Evolutionary conservation across 192 early-diverging fungal species (phyloP), one percentile per base, ranked within the genome.

Genomic region (Coemansia sp.): DNA sequence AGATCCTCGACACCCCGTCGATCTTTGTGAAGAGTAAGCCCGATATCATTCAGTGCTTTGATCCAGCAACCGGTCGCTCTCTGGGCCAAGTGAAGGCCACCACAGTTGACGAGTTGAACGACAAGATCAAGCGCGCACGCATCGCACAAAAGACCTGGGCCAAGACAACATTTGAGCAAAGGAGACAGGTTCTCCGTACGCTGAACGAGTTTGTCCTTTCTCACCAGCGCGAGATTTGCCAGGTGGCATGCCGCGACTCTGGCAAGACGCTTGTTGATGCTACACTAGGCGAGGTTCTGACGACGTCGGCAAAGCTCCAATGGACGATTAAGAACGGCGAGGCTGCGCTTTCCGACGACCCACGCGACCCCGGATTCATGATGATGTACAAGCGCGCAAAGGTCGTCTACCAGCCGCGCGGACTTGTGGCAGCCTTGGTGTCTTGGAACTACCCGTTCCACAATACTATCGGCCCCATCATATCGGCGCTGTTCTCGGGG

Each of bases 371-470:
- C 2, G 89, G 89, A 22, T 73, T 87, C 34, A 75, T 95, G 62
- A 87, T 91, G 83, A 82, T 87, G 72, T 89, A 92, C 76, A 93
- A 93, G 69, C 53, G 76, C 0, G 88, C 92, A 22, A 85, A 85
- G 53, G 86, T 95, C 29, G 86, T 89, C 20, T 93, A 92, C 70
- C 84, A 87, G 59, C 93, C 93, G 6, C 82, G 91, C 65, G 93
- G 93, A 19, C 89, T 93, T 3, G 89, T 92, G 3, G 87, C 90
- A 11, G 90, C 90, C 22, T 72, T 95, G 62, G 92, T 95, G 1
- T 87, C 86, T 25, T 95, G 93, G 93, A 95, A 95, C 74, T 95
- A 95, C 64, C 93, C 93, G 33, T 89, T 90, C 76, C 90, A 90
- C 65, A 90, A 91, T 57, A 85, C 87, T 0, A 74, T 95, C 63